Evolutionary conservation across 106 monocot genomes (phyloP), one percentile per base, ranked within the genome.

Genomic region (Dendrobium officinale): DNA sequence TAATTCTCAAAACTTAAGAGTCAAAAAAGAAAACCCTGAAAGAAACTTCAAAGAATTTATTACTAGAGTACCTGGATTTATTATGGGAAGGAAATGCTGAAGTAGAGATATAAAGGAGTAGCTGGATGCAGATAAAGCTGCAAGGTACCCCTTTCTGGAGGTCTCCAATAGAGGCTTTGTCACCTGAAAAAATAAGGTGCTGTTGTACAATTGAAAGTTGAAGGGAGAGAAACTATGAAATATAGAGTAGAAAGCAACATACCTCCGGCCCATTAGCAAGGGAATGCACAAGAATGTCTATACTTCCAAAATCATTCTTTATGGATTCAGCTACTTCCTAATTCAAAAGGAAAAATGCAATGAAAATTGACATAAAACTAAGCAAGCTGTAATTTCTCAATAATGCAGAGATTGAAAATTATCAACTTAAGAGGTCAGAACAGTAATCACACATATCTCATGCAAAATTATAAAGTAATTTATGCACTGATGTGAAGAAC

Each of bases 241-340:
- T 6, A 6, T 37, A 66, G n/a, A 0, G 59, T 15, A 33, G 54
- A 29, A 31, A 16, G 13, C 72, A 37, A 56, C 33, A 17, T 78
- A 92, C 94, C 88, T 95, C 98, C 20, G 92, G 95, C 75, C 95
- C 95, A 88, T 95, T 98, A 61, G 98, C 98, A 87, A 97, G 94
- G 78, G 97, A 97, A 81, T 97, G 97, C 72, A 97, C 90, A 79
- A 97, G 94, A 67, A 97, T 97, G 86, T 97, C 97, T 77, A 97
- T 97, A 77, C 87, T 95, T 74, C 92, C 95, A 88, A 89, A 95
- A 78, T 98, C 98, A 79, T 87, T 91, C 84, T 95, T 92, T 11
- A 98, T 91, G 66, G 78, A 83, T 76, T 98, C 98, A 80, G 88
- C 98, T 33, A 83, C 92, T 95, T 98, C 98, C 98, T 98, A 55